Conservation (phyloP, 169 alveolate genomes). For the Cystoisospora suis region DNA sequence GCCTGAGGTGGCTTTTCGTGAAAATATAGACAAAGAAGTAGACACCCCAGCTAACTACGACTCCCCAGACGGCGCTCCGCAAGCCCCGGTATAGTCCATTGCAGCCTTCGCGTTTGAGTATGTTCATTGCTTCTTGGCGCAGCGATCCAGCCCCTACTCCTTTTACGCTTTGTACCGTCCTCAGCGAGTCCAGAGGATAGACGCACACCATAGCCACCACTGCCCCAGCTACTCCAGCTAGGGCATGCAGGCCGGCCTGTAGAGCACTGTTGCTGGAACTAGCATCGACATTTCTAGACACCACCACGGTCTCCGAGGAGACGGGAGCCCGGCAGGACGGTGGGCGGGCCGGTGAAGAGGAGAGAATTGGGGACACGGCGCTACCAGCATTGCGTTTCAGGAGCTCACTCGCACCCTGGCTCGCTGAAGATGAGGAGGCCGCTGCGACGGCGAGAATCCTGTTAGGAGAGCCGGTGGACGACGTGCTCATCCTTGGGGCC, state of each 20-base stretch:
- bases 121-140: constrained; percentile 15
- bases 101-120: constrained; percentile 53
- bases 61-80: constrained; percentile 60
- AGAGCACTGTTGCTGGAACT: too few species aligned
- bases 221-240: constrained; percentile 66
- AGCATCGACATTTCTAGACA: too few species aligned
- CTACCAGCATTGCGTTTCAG: too few species aligned
- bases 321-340: too few species aligned
- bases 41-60: constrained; percentile 66
- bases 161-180: constrained; percentile 56
- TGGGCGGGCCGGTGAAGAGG: too few species aligned
- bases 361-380: too few species aligned
- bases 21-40: constrained; percentile 58
- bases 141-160: constrained; percentile 31
- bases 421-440: too few species aligned
- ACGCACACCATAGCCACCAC: constrained; percentile 57
- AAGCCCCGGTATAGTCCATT: constrained; percentile 56
- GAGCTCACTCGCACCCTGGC: too few species aligned
- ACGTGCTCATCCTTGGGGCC: too few species aligned
- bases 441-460: too few species aligned
- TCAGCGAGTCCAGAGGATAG: constrained; percentile 59
- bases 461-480: too few species aligned
- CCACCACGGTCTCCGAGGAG: too few species aligned
- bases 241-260: constrained; percentile 57
- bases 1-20: constrained; percentile 28